Evolutionary conservation across 768 basidiomycete species (phyloP).

Genomic region (Megacollybia marginata): DNA sequence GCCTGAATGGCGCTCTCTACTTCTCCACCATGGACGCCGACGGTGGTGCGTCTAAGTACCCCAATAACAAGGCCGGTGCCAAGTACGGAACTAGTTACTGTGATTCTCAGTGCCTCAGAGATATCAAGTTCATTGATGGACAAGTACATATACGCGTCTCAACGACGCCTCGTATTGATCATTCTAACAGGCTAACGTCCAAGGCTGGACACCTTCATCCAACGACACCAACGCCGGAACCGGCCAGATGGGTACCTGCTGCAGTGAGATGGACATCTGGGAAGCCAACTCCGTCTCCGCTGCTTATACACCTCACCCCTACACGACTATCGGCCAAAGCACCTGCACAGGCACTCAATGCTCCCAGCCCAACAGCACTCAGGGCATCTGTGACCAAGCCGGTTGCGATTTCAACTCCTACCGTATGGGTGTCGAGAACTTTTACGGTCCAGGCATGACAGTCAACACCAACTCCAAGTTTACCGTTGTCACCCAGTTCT

Average conservation of each 20-base stretch:
- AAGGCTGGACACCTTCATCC: conserved; percentile 29
- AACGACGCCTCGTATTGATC: neutral
- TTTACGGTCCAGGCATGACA: conserved; percentile 40
- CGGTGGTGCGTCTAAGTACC: conserved; percentile 40
- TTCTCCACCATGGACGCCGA: conserved; percentile 49
- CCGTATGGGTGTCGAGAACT: conserved; percentile 40
- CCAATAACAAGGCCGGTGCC: conserved; percentile 52
- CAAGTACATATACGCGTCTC: conserved; percentile 23
- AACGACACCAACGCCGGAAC: conserved; percentile 29
- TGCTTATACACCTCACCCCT: conserved; percentile 48
- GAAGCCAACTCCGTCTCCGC: conserved; percentile 45
- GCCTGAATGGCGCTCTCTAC: too few relatives aligned
- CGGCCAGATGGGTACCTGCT: conserved; percentile 48
- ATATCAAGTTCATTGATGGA: conserved; percentile 56
- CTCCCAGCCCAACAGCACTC: conserved; percentile 20
- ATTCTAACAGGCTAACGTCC: conserved; percentile 35
- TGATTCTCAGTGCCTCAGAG: conserved; percentile 45
- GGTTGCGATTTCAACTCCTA: conserved; percentile 61
- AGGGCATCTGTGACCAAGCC: conserved; percentile 34
- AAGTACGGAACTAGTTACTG: conserved; percentile 30
- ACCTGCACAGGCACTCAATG: conserved; percentile 37
- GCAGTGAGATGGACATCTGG: conserved; percentile 56
- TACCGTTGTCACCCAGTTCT: conserved; percentile 55
- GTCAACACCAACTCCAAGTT: conserved; percentile 53
- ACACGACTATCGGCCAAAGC: conserved; percentile 30